Evolutionary conservation across 805 yeast species (phyloP).

Genomic region (Tetrapisispora phaffii): DNA sequence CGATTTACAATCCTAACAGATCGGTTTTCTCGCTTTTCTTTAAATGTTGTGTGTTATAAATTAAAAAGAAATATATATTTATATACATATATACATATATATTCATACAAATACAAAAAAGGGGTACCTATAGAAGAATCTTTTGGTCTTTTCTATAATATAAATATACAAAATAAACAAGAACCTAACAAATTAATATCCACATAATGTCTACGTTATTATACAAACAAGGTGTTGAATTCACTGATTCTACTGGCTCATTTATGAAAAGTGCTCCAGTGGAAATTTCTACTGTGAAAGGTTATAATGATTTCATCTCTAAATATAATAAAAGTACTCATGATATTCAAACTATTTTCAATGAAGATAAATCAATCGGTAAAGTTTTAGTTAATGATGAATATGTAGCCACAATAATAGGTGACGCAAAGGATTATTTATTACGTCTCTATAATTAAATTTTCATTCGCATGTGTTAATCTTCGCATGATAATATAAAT

Average conservation of each 20-base stretch:
- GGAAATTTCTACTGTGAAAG: constrained; percentile 32
- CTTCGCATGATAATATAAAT: not conserved
- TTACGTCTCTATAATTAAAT: constrained; percentile 14
- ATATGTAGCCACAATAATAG: constrained; percentile 33
- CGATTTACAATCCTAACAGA: too few relatives aligned
- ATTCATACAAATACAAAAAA: too few relatives aligned
- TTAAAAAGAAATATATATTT: too few relatives aligned
- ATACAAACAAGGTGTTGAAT: constrained; percentile 18
- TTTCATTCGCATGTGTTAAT: not conserved
- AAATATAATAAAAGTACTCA: constrained; percentile 23
- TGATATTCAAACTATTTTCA: constrained; percentile 29
- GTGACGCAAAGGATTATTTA: constrained; percentile 30
- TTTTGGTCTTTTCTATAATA: not conserved
- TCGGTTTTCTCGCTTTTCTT: too few relatives aligned
- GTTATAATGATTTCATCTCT: constrained; percentile 33
- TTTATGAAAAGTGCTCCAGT: constrained; percentile 31
- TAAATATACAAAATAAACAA: not conserved
- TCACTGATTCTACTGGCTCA: constrained; percentile 25
- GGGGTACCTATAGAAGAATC: too few relatives aligned
- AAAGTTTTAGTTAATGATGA: constrained; percentile 30
- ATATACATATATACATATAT: too few relatives aligned
- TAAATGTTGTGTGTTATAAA: too few relatives aligned
- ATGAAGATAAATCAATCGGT: constrained; percentile 30
- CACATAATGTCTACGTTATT: constrained; percentile 8
- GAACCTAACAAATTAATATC: not conserved